phyloP scores from a whole-genome alignment of 768 basidiomycete species.

The Xanthoconium stramineum region DNA sequence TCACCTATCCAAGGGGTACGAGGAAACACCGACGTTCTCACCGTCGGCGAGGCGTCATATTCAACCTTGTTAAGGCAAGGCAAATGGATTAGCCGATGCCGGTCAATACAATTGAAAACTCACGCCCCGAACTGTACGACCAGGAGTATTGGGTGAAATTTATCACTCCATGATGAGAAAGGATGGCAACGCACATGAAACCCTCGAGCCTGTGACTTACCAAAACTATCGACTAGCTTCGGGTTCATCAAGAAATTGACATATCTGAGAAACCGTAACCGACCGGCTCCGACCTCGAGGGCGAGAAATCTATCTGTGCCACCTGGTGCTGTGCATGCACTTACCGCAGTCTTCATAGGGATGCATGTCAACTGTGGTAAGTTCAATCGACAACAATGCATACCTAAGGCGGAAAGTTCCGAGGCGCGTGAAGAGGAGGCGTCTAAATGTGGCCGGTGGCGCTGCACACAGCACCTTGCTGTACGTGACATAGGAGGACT shows the following conservation, averaged over 20 bases:
- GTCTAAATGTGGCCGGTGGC: slow-evolving; percentile 1
- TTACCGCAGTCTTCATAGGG: neutral
- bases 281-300: neutral
- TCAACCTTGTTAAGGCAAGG: neutral
- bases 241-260: neutral
- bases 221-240: neutral
- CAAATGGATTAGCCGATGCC: slow-evolving; percentile 5
- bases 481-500: slow-evolving; percentile 13
- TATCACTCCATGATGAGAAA: slow-evolving; percentile 2
- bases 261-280: neutral
- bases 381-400: slow-evolving; percentile 1
- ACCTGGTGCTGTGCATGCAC: neutral
- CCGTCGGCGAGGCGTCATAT: slow-evolving; percentile 1
- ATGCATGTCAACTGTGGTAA: neutral
- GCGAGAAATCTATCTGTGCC: no score
- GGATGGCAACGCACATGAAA: slow-evolving; percentile 8
- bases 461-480: slow-evolving; percentile 13
- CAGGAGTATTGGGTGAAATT: neutral
- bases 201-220: neutral
- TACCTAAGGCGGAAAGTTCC: slow-evolving; percentile 11
- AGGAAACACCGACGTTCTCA: slow-evolving; percentile 16
- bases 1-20: neutral
- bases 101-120: neutral
- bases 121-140: neutral
- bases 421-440: neutral